phyloP scores from a whole-genome alignment of 192 early-diverging fungal genomes.

The Borealophlyctis nickersoniae region DNA sequence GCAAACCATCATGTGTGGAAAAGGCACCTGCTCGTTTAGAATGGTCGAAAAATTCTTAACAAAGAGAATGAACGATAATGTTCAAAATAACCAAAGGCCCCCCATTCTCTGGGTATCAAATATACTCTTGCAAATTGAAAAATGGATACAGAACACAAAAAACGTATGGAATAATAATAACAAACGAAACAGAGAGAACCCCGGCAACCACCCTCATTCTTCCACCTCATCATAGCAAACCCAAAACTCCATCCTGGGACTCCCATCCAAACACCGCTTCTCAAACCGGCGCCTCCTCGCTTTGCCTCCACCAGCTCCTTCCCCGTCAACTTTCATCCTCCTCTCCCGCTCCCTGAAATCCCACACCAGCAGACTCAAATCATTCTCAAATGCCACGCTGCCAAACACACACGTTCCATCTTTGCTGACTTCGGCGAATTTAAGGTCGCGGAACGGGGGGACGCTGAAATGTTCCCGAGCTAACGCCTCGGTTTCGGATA shows the following conservation, averaged over 20 bases:
- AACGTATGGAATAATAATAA: no score
- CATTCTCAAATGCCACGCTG: slow-evolving; percentile 15
- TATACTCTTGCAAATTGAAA: no score
- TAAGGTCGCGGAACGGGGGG: slow-evolving; percentile 18
- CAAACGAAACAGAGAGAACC: no score
- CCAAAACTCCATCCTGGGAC: slow-evolving; percentile 21
- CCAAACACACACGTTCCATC: slow-evolving; percentile 31
- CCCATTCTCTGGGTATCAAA: no score
- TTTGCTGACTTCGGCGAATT: slow-evolving; percentile 28
- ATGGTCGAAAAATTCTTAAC: no score
- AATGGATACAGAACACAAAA: no score
- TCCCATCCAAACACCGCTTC: slow-evolving; percentile 10
- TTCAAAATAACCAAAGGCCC: no score
- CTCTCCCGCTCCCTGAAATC: slow-evolving; percentile 11
- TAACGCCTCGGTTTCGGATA: not conserved
- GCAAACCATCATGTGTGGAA: no score
- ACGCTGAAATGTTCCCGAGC: not conserved
- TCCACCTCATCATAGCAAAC: slow-evolving; percentile 34
- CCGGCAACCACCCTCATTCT: no score
- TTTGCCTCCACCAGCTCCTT: not conserved
- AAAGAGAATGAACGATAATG: no score
- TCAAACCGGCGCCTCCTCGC: slow-evolving; percentile 13
- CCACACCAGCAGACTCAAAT: slow-evolving; percentile 20
- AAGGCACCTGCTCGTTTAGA: no score
- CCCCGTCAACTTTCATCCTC: not conserved